Base-by-base conservation (phyloP, 2,329 filamentous ascomycete species). In the Fusarium duplospermum region DNA sequence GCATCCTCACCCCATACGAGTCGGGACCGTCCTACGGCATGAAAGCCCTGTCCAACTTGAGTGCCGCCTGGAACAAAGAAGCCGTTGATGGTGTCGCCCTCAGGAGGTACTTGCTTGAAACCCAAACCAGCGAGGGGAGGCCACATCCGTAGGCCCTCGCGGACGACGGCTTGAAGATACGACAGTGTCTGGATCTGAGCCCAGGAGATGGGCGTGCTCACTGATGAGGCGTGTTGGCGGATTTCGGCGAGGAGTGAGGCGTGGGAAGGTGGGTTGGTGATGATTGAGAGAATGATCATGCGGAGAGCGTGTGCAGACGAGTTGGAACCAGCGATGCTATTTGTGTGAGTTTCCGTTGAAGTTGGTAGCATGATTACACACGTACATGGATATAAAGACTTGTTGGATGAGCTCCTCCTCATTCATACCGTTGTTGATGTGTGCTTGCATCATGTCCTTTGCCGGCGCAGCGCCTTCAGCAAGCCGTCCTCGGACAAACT, bases 241-340 rank as follows among this genome's bases (percentile, higher is more conserved):
- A 91, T 83, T 76, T 89, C 89, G 20, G 78, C 58, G 1, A 81
- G 72, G 1, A 89, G 77, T 6, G 72, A 70, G 3, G 74, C 62
- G 72, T 88, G 86, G 13, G 88, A 82, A 0, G 74, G 78, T 2
- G 82, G 80, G 24, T 85, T 83, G 40, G 86, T 87, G 42, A 86
- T 84, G 45, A 90, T 79, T 67, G 87, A 86, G 36, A 90, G 84
- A 45, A 90, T 67, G 6, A 84, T 88, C 69, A 86, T 83, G 4
- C 89, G 86, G 3, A 91, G 81, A 1, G 85, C 84, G 0, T 86
- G 87, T 0, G 89, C 89, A 0, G 89, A 90, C 0, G 89, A 90
- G 80, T 91, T 89, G 22, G 89, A 90, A 29, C 89, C 89, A 18
- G 89, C 89, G 76, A 90, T 88, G 71, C 87, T 89, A 47, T 4